Base-by-base conservation (phyloP, 345 rosid species). In the Odontarrhena argentea region DNA sequence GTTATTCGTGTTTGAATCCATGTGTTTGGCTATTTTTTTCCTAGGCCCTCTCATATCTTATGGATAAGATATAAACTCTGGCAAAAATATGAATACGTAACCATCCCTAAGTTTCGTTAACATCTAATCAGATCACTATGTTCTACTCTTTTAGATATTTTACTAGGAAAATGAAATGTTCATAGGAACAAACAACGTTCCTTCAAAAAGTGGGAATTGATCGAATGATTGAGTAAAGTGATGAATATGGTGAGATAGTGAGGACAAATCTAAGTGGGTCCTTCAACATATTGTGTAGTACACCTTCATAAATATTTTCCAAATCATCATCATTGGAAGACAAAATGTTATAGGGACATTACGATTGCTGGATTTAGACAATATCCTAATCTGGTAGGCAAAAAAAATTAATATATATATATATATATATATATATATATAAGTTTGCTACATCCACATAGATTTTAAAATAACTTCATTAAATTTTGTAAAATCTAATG, bases 201-300 rank as follows among this genome's bases (percentile, higher is more conserved):
- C 53, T 52, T 30, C 32, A 28, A 64, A 50, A 6, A 12, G 26
- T 55, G 45, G 55, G 63, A 55, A 14, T 55, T 8, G 47, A 45
- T 55, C 28, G 71, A 45, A 67, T 67, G 63, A 67, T 46, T 56
- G 64, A 34, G 45, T 9, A 14, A 49, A 32, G 36, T 55, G 8
- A 43, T 18, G 11, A 67, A 66, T 67, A 52, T 60, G 47, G 22
- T 8, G 56, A 60, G 34, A 49, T n/a, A 48, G 52, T 55, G 61
- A 62, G 49, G 57, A 46, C 49, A 46, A 37, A 70, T 70, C 75
- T 55, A 46, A 63, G 69, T 63, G 75, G 75, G 69, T 71, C 69
- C 57, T 63, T 63, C 0, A 71, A 9, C 69, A 58, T 71, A 63
- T 71, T 63, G 55, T 54, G 61, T 8, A 60, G 67, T 70, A 28